Base-by-base conservation (phyloP, 768 basidiomycete species). In the Dacryopinax spathularia region DNA sequence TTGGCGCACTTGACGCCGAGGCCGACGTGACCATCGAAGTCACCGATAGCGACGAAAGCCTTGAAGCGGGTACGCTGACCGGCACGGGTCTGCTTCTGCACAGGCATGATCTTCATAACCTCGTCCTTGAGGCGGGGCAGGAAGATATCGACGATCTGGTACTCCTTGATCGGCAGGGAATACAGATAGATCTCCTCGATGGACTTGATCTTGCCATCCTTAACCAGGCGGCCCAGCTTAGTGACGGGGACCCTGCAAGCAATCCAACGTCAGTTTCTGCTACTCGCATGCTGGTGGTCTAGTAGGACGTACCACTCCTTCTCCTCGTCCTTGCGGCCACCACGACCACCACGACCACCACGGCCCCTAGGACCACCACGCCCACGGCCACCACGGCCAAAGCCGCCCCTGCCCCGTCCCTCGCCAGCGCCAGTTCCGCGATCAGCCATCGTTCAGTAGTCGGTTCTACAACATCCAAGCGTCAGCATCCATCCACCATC, bases 181-280 rank as follows among this genome's bases (percentile, higher is more conserved):
- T 98, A 99, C 73, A 99, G 93, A 80, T 98, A 99, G 78, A 98
- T 97, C 75, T 99, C 96, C 76, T 99, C 96, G 84, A 99, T 94
- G 59, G 93, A 96, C 79, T 95, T 97, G 81, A 99, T 97, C 81
- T 98, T 98, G 70, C 95, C 95, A 71, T 98, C 96, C 79, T 96
- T 97, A 44, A 97, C 94, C 73, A 99, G 85, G 77, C 96, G 94
- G 66, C 96, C 96, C 69, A 99, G 89, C 77, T 98, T 99, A 76
- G 96, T 98, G 77, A 97, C 94, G 70, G 96, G 95, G 66, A 86
- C 86, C 93, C 91, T 93, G 70, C 2, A 25, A 25, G 64, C 15
- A 20, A 60, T 1, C 25, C 22, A 61, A 12, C 35, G n/a, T 18
- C n/a, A 20, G 39, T 43, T 37, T 39, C 35, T 5, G 3, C 31